phyloP scores from a whole-genome alignment of 768 basidiomycete genomes.

The Chalciporus piperatus region DNA sequence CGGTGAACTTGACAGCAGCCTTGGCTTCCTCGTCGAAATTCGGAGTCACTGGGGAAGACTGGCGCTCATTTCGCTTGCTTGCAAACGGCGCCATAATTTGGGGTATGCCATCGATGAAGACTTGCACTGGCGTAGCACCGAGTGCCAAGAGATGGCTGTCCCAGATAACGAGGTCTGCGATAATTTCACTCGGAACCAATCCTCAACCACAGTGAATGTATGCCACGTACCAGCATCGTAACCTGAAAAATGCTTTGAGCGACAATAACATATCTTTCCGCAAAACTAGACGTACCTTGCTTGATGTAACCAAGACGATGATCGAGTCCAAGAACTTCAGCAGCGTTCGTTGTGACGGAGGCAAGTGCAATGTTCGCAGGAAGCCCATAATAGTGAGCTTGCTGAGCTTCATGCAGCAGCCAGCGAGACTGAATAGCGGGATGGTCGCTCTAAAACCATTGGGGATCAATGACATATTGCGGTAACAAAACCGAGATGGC shows the following conservation, averaged over 20 bases:
- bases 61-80: conserved; percentile 47
- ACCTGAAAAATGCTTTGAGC: conserved; percentile 34
- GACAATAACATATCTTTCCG: not conserved
- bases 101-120: conserved; percentile 80
- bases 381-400: conserved; percentile 79
- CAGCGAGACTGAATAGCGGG: conserved; percentile 66
- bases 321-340: conserved; percentile 68
- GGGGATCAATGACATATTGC: not conserved
- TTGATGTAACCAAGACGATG: conserved; percentile 80
- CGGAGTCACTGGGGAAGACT: conserved; percentile 51
- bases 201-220: not conserved
- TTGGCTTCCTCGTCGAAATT: conserved; percentile 60
- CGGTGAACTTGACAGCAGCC: conserved; percentile 57
- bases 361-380: conserved; percentile 66
- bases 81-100: conserved; percentile 45
- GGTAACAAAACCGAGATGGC: not conserved
- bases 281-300: conserved; percentile 39
- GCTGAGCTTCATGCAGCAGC: conserved; percentile 81
- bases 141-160: conserved; percentile 75
- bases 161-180: conserved; percentile 57
- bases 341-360: conserved; percentile 72
- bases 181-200: not conserved
- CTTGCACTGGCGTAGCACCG: conserved; percentile 78
- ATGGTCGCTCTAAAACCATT: conserved; percentile 55
- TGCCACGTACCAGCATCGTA: conserved; percentile 57